Evolutionary conservation across 108 stramenopile genomes (phyloP), one percentile per base, ranked within the genome.

Genomic region (Cyclotella sp.): DNA sequence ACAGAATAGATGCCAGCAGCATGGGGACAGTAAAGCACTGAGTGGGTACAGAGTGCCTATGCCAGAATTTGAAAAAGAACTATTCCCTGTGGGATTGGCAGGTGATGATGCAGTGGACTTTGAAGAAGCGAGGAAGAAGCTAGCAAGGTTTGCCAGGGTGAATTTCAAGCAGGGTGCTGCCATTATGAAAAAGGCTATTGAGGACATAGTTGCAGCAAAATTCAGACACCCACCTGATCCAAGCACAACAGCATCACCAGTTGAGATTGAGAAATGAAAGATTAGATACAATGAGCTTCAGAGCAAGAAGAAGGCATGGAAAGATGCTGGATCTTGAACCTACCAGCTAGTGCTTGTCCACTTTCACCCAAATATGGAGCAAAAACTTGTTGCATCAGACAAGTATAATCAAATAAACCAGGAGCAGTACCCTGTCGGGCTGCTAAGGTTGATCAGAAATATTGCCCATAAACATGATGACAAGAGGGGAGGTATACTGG

Each of bases 91-190:
- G 0, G 44, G 64, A 8, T 9, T 5, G 16, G 64, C 64, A 14
- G 2, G 24, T 18, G 64, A 65, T 65, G 64, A 43, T 5, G 64
- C 64, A 22, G n/a, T n/a, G n/a, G 19, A 65, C 44, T 65, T 46
- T 39, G 64, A 65, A 16, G 44, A 65, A 44, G 64, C 46, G 16
- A 7, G 10, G 1, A 46, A 9, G 24, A 16, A 13, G 1, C 21
- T 65, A 4, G 43, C 5, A 15, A 5, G 19, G 5, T 65, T 46
- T 26, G 61, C 41, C 1, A 34, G 61, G 3, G 34, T 55, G 5
- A 55, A 21, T 2, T 55, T 55, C 55, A 55, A 40, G 61, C 15
- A 39, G 30, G 29, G 61, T 3, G 61, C n/a, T 1, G 7, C 61
- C 3, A 26, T 40, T 11, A 6, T 8, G 16, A 39, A 26, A 18